Evolutionary conservation across 192 early-diverging fungal species (phyloP).

Genomic region (Piromyces sp.): DNA sequence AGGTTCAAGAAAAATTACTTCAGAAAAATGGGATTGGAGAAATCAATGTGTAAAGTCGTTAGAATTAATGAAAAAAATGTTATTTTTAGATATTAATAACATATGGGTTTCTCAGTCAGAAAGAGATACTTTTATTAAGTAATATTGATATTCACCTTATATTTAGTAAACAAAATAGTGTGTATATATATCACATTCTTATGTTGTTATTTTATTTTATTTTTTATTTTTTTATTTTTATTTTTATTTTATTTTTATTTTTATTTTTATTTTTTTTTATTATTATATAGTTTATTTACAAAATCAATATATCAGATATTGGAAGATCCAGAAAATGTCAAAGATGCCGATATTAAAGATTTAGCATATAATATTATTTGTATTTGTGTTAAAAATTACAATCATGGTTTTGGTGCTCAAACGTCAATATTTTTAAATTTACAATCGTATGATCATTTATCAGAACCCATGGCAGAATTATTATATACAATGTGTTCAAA

Average conservation of each 20-base stretch:
- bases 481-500: slow-evolving; percentile 38
- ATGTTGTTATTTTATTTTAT: too few species aligned
- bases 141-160: too few species aligned
- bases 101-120: slow-evolving; percentile 56
- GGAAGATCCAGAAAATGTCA: slow-evolving; percentile 56
- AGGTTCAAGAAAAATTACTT: slow-evolving; percentile 15
- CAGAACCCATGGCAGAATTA: slow-evolving; percentile 67
- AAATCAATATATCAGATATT: slow-evolving; percentile 60
- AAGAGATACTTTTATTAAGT: slow-evolving; percentile 47
- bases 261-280: too few species aligned
- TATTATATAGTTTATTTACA: slow-evolving; percentile 42
- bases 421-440: slow-evolving; percentile 66
- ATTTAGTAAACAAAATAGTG: too few species aligned
- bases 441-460: slow-evolving; percentile 66
- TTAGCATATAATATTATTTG: slow-evolving; percentile 50
- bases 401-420: slow-evolving; percentile 52
- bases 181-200: too few species aligned
- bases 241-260: too few species aligned
- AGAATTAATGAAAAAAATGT: slow-evolving; percentile 23
- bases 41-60: slow-evolving; percentile 35
- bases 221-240: too few species aligned
- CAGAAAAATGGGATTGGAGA: slow-evolving; percentile 37
- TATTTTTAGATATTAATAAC: slow-evolving; percentile 43
- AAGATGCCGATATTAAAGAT: slow-evolving; percentile 34
- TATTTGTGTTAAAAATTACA: slow-evolving; percentile 59